A percentile compares a stretch with the other conserved stretches of the same genome.
Conservation (phyloP, 129 eudicot genomes). For the Cynara cardunculus region DNA sequence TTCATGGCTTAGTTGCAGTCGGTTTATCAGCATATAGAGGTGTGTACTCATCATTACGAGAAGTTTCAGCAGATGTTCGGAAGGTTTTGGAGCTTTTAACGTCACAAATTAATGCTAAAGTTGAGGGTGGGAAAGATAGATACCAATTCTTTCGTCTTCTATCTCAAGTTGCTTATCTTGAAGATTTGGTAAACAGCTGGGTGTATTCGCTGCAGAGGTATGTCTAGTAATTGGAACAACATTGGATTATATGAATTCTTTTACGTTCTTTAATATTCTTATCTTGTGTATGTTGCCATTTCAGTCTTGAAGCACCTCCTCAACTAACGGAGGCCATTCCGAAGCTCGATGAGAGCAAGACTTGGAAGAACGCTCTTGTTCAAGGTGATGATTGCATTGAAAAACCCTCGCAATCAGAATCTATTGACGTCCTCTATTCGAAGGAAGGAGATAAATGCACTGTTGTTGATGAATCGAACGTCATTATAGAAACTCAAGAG, state of each 20-base stretch:
- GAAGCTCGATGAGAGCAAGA: slow-evolving; percentile 19
- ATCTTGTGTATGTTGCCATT: neutral
- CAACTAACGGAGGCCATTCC: slow-evolving; percentile 30
- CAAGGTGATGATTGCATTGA: slow-evolving; percentile 27
- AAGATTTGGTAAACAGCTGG: slow-evolving; percentile 89
- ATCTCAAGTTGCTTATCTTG: slow-evolving; percentile 88
- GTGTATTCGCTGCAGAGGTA: slow-evolving; percentile 76
- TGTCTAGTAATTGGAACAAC: neutral
- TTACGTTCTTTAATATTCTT: neutral
- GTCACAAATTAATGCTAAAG: slow-evolving; percentile 48
- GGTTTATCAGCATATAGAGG: slow-evolving; percentile 93
- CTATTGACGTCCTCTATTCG: neutral
- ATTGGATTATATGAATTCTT: neutral
- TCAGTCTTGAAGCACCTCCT: slow-evolving; percentile 72
- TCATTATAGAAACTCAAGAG: slow-evolving; percentile 21
- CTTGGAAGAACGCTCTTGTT: slow-evolving; percentile 12
- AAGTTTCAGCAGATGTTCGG: slow-evolving; percentile 63
- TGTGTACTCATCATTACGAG: slow-evolving; percentile 63
- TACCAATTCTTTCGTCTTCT: slow-evolving; percentile 49
- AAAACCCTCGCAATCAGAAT: slow-evolving; percentile 24
- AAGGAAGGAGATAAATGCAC: slow-evolving; percentile 12
- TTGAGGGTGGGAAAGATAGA: slow-evolving; percentile 77
- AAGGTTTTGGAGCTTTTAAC: slow-evolving; percentile 72
- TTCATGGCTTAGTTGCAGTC: slow-evolving; percentile 81
- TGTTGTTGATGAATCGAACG: slow-evolving; percentile 20